Evolutionary conservation across 495 filamentous ascomycete species (phyloP).

Genomic region (Hypoxylon subgilvum): DNA sequence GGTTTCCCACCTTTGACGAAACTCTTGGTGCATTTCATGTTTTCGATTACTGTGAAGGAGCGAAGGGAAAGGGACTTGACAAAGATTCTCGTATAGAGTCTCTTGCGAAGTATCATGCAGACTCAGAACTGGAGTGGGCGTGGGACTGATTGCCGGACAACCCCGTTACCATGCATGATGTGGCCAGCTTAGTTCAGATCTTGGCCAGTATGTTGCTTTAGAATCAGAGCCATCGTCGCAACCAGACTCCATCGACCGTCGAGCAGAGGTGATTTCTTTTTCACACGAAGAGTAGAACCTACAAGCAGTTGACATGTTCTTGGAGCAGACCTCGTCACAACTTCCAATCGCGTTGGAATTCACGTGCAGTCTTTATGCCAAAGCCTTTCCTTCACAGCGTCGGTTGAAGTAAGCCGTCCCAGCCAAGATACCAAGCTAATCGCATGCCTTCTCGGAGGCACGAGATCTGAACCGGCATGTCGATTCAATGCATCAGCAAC

Average conservation of each 20-base stretch:
- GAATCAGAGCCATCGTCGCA: background rate
- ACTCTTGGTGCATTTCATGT: constrained; percentile 1
- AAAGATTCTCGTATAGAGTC: background rate
- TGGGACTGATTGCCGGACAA: constrained; percentile 13
- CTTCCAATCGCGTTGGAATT: background rate
- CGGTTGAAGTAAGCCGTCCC: constrained; percentile 10
- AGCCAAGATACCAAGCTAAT: no score
- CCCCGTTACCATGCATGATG: background rate
- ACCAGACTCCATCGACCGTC: background rate
- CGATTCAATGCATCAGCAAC: constrained; percentile 12
- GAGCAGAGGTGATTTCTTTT: background rate
- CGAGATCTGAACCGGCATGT: constrained; percentile 22
- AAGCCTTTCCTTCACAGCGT: constrained; percentile 2
- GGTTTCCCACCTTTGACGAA: constrained; percentile 1
- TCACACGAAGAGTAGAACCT: background rate
- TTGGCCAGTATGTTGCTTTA: background rate
- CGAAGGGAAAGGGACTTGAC: background rate
- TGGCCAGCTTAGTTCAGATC: background rate
- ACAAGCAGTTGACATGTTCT: background rate
- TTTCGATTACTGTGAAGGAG: constrained; percentile 18
- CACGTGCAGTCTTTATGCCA: background rate
- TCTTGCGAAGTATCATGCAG: background rate
- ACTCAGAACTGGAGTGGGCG: constrained; percentile 1
- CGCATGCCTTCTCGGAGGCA: constrained; percentile 2
- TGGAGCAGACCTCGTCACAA: background rate